Conservation (phyloP, 2,329 filamentous ascomycete genomes). For the Aaosphaeria arxii region DNA sequence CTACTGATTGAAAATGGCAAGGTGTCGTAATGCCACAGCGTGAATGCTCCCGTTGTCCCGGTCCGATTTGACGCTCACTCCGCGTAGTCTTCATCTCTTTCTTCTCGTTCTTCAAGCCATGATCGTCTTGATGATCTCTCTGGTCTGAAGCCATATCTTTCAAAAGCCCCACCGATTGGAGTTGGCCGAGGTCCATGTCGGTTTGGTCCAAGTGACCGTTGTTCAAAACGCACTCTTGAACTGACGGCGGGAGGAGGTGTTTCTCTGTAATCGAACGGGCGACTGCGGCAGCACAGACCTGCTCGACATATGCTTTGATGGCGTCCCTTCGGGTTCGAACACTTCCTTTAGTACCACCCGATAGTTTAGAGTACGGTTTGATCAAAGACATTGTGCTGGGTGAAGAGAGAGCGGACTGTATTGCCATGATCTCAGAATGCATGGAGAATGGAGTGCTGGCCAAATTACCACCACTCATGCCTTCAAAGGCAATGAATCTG, state of each 20-base stretch:
- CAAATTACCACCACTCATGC: constrained; percentile 33
- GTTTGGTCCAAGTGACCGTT: constrained; percentile 41
- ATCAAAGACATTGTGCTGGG: constrained; percentile 43
- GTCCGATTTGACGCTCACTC: no score
- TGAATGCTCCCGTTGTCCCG: no score
- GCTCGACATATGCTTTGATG: constrained; percentile 46
- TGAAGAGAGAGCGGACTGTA: constrained; percentile 49
- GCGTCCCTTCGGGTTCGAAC: constrained; percentile 41
- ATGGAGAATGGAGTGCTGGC: constrained; percentile 48
- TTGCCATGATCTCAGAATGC: constrained; percentile 58
- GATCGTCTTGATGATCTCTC: constrained; percentile 30
- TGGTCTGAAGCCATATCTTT: constrained; percentile 12
- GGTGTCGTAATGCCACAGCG: no score
- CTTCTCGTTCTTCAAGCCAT: constrained; percentile 19
- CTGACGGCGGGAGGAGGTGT: constrained; percentile 33
- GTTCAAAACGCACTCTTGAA: constrained; percentile 51
- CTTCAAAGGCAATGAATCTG: constrained; percentile 41
- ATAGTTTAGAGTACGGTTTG: constrained; percentile 52
- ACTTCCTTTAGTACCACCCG: constrained; percentile 49
- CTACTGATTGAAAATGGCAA: no score
- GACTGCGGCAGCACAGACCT: constrained; percentile 37
- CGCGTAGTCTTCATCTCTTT: background rate
- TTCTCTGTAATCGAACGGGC: constrained; percentile 25
- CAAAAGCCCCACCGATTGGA: constrained; percentile 16
- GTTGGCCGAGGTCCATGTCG: constrained; percentile 10